Conservation (phyloP, 768 basidiomycete genomes). For the Podaxis sp. region DNA sequence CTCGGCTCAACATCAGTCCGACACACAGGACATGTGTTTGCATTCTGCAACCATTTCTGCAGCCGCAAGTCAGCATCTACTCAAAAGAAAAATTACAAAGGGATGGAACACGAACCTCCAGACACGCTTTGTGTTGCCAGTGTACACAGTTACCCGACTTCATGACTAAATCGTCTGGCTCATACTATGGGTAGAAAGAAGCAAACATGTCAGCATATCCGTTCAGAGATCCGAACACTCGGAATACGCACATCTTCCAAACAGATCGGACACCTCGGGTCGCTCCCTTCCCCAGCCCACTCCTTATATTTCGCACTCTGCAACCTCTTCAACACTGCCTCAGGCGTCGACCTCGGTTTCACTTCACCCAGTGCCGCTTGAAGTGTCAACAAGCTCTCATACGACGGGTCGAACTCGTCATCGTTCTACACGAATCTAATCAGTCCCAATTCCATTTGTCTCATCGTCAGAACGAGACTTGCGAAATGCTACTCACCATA, state of each 20-base stretch:
- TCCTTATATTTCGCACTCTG: slow-evolving; percentile 17
- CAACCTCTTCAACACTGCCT: slow-evolving; percentile 56
- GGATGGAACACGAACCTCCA: slow-evolving; percentile 51
- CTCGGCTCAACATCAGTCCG: slow-evolving; percentile 51
- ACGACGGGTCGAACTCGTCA: slow-evolving; percentile 75
- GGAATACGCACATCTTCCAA: slow-evolving; percentile 69
- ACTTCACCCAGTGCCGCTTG: slow-evolving; percentile 66
- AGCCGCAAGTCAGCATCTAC: slow-evolving; percentile 5
- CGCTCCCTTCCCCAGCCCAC: slow-evolving; percentile 27
- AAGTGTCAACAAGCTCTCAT: slow-evolving; percentile 65
- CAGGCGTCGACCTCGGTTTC: slow-evolving; percentile 62
- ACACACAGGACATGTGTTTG: slow-evolving; percentile 81
- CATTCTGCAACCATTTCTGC: slow-evolving; percentile 82
- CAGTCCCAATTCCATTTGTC: background rate
- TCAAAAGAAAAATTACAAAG: background rate
- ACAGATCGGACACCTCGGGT: slow-evolving; percentile 81
- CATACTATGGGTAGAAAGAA: slow-evolving; percentile 48
- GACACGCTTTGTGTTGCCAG: slow-evolving; percentile 78
- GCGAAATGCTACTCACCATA: slow-evolving; percentile 25
- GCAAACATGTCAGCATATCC: slow-evolving; percentile 12
- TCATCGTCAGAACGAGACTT: background rate
- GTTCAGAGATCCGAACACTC: background rate
- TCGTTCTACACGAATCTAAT: slow-evolving; percentile 48
- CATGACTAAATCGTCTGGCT: slow-evolving; percentile 56
- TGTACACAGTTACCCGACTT: slow-evolving; percentile 73